phyloP scores from a whole-genome alignment of 2,329 filamentous ascomycete genomes.

The Colletotrichum graminicola region DNA sequence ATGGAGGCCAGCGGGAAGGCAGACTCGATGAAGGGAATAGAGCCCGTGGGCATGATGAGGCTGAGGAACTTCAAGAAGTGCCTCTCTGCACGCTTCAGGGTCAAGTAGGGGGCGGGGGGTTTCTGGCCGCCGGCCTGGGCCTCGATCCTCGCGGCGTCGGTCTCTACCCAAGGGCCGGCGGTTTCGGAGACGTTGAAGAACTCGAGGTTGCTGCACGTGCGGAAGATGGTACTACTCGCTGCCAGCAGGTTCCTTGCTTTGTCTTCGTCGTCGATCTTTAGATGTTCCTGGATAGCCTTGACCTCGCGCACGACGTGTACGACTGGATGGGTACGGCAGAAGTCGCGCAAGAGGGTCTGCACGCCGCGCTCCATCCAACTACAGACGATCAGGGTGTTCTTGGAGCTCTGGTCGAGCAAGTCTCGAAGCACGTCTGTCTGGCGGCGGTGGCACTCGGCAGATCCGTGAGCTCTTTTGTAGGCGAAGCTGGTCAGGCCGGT shows the following conservation, averaged over 20 bases:
- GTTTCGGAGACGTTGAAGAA: slow-evolving; percentile 80
- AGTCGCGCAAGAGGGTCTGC: slow-evolving; percentile 71
- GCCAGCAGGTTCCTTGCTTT: slow-evolving; percentile 71
- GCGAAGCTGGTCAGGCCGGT: slow-evolving; percentile 71
- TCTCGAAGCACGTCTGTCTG: slow-evolving; percentile 73
- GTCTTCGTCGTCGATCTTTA: slow-evolving; percentile 66
- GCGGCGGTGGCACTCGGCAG: slow-evolving; percentile 71
- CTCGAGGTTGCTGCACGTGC: slow-evolving; percentile 78
- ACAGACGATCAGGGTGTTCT: slow-evolving; percentile 77
- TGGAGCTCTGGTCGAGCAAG: slow-evolving; percentile 69
- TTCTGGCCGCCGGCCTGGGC: slow-evolving; percentile 49
- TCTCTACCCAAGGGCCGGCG: slow-evolving; percentile 41
- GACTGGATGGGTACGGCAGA: slow-evolving; percentile 74
- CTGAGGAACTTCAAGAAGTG: slow-evolving; percentile 78
- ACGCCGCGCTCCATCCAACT: slow-evolving; percentile 76
- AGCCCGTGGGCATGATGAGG: slow-evolving; percentile 66
- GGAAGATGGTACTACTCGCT: slow-evolving; percentile 69
- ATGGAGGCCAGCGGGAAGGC: slow-evolving; percentile 75
- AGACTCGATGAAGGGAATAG: slow-evolving; percentile 70
- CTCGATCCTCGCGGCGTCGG: slow-evolving; percentile 33
- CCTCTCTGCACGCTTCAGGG: slow-evolving; percentile 75
- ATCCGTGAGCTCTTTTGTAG: slow-evolving; percentile 74
- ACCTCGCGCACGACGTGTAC: slow-evolving; percentile 77
- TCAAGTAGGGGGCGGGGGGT: slow-evolving; percentile 70
- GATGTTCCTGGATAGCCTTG: slow-evolving; percentile 72